Base-by-base conservation (phyloP, 441 rosid species). In the Arabidopsis hybrid region DNA sequence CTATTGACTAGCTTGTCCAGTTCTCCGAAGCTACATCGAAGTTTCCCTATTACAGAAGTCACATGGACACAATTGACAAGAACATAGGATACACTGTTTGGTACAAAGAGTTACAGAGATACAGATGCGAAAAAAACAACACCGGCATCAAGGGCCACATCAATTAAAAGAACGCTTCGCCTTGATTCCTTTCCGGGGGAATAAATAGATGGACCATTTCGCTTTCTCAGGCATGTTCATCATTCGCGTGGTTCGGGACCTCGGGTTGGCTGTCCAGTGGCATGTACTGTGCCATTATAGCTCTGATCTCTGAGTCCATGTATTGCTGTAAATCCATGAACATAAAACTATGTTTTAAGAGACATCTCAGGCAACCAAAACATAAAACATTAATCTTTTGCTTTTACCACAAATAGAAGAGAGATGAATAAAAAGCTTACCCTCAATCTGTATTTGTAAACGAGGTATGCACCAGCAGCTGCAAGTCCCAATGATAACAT, bases 201-300 rank as follows among this genome's bases (percentile, higher is more conserved):
- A 72, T 78, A 67, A 67, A 78, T 72, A 52, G 31, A 67, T 53
- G 21, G 46, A 45, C 47, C 14, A 60, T 3, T 8, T 31, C 14
- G 18, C 45, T 57, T 32, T 65, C 60, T 86, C 85, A 89, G 11
- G 91, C 84, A 1, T 51, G 95, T 38, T 81, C 89, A 2, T 87
- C 97, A 0, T 69, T 82, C 69, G 85, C 79, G 43, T 90, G 96
- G 69, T 90, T 91, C 6, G 85, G 94, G 65, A 85, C 80, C 77
- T 89, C 98, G 0, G 89, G 71, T 75, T 95, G 98, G 82, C 91
- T 93, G 56, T 95, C 99, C 35, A 93, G 85, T 39, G 99, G 99
- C 99, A 95, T 95, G 83, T 95, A 95, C 79, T 95, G 99, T 34
- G 99, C 98, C 99, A 95, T 93, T 76, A 95, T 95, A 21, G 99